Evolutionary conservation across 2,329 filamentous ascomycete species (phyloP).

Genomic region (Clonostachys rosea): DNA sequence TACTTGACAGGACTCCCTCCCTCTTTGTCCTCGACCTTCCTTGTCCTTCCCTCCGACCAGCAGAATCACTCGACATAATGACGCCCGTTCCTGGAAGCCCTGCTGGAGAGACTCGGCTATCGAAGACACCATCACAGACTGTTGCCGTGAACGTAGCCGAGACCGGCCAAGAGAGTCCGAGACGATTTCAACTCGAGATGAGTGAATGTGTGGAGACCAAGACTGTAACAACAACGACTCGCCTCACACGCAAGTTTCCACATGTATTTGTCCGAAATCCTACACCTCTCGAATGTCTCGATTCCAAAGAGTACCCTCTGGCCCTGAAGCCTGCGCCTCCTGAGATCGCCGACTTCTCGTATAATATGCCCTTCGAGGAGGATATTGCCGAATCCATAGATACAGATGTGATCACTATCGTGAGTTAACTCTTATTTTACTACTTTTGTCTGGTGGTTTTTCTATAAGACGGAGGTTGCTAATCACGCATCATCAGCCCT

Average conservation of each 20-base stretch:
- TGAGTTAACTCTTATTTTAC: no score
- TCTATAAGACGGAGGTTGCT: no score
- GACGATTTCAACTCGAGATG: conserved; percentile 49
- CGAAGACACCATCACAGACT: conserved; percentile 26
- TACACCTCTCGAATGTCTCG: conserved; percentile 64
- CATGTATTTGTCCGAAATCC: conserved; percentile 77
- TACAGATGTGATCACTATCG: no score
- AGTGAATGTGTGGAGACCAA: conserved; percentile 65
- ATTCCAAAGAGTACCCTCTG: conserved; percentile 86
- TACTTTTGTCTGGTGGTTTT: no score
- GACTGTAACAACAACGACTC: conserved; percentile 86
- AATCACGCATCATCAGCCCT: no score
- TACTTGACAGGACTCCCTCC: background rate
- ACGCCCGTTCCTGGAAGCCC: conserved; percentile 29
- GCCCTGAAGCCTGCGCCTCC: conserved; percentile 78
- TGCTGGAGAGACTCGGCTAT: conserved; percentile 25
- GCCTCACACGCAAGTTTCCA: conserved; percentile 78
- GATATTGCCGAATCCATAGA: conserved; percentile 19
- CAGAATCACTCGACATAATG: conserved; percentile 16
- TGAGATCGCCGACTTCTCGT: conserved; percentile 71
- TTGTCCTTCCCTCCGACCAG: background rate
- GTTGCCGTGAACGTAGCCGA: conserved; percentile 44
- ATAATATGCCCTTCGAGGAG: conserved; percentile 61
- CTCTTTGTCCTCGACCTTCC: background rate
- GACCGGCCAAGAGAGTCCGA: conserved; percentile 22